Evolutionary conservation across 495 filamentous ascomycete species (phyloP), one percentile per base, ranked within the genome.

Genomic region (Penicilliopsis zonata): DNA sequence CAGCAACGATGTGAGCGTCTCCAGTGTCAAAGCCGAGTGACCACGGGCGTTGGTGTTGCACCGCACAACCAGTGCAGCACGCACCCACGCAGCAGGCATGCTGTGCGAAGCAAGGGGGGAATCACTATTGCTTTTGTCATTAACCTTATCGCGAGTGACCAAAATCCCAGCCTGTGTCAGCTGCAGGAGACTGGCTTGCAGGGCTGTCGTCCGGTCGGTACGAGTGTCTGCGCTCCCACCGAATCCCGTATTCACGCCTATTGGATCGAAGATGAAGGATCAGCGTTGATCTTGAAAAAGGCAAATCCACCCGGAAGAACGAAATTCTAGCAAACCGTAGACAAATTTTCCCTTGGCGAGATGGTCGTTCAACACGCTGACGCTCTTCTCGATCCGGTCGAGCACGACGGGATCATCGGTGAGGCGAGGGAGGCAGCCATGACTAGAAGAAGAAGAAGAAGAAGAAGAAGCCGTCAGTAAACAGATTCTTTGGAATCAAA

Each of bases 211-310:
- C 8, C 63, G 35, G 5, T 44, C 44, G 13, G 41, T 68, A 5
- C 70, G 53, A 0, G 63, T 58, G 36, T 78, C 72, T n/a, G 75
- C 75, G 36, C 67, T 76, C 4, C 72, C 75, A n/a, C 76, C 76
- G 33, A 77, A 78, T 8, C 75, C 76, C 4, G 76, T 79, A 42
- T 73, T 80, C 38, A 80, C 73, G 3, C 76, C 75, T 50, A n/a
- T 28, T 10, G 14, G 31, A 23, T 10, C 21, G 21, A 6, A 23
- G 21, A 23, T 6, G 10, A 10, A 6, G 6, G 10, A 23, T 23
- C 21, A 23, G 6, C 21, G 21, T 23, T 23, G 21, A 10, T 6
- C 6, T 23, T 10, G 21, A 23, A 23, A 6, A 23, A 23, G 6
- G 10, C 10, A 6, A 23, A 23, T 6, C 6, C 10, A 10, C 21